Base-by-base conservation (phyloP, 345 rosid species). In the Raphanus sativus region DNA sequence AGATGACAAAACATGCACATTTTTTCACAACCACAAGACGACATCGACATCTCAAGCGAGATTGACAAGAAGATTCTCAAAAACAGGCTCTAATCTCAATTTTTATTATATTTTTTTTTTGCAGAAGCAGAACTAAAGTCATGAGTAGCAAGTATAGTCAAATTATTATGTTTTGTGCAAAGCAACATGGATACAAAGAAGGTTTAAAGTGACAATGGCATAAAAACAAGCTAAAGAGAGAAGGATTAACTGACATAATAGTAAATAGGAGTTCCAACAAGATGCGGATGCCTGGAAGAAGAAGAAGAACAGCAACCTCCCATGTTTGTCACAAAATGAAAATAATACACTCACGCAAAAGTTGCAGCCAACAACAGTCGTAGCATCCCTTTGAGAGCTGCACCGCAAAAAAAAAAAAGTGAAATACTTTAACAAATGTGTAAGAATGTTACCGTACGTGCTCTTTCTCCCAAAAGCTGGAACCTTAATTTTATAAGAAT, bases 241-340 rank as follows among this genome's bases (percentile, higher is more conserved):
- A 34, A 71, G 67, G 58, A 52, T 63, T 3, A 25, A 87, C 97
- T 81, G 62, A 93, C 97, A 85, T 93, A 91, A 66, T 88, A 93
- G 81, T 87, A 93, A 7, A 88, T 84, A 54, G 98, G 94, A 21
- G 98, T 78, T 69, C 91, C 91, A 81, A 85, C 89, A 24, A 93
- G 84, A 85, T 89, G 93, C 38, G 94, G 81, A 70, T 87, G 88
- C 74, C 90, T 84, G 28, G 95, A 85, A 78, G 98, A 90, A 82
- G 89, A 84, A 76, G 98, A 90, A 83, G 89, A 89, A 80, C 97
- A 91, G 80, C 97, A 93, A 71, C 93, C 98, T 85, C 98, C 98
- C 98, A 93, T 93, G 21, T 45, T 65, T n/a, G 8, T 62, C 68
- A 71, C 72, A 17, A 70, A 2, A 52, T 42, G 6, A 3, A 16